These are phyloP conservation scores for Pelargonium myrrhifolium DNA, from an alignment of 441 rosid species.

Conservation along the genomic window DNA sequence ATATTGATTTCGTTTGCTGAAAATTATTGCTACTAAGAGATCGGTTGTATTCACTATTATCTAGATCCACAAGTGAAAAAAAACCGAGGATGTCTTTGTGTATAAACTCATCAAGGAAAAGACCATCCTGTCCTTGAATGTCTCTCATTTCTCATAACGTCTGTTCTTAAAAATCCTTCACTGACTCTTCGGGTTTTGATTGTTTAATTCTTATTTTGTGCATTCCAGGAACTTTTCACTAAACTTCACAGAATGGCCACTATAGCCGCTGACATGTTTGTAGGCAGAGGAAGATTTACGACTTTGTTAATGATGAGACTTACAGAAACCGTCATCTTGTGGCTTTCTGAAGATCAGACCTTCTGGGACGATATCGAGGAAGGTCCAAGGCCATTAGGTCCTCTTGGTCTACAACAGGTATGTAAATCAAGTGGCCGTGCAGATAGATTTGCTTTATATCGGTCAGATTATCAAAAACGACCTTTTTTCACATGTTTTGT, in stretches of 20 bases:
- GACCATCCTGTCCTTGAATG: too few species aligned
- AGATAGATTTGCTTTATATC: slow-evolving; percentile 2
- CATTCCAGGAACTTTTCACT: slow-evolving; percentile 67
- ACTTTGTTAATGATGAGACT: slow-evolving; percentile 84
- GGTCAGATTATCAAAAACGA: background rate
- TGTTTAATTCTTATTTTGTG: slow-evolving; percentile 4
- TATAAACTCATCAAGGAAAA: too few species aligned
- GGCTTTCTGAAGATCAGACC: slow-evolving; percentile 94
- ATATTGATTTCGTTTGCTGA: too few species aligned
- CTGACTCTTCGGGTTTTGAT: slow-evolving; percentile 37
- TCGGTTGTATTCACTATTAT: too few species aligned
- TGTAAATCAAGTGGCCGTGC: slow-evolving; percentile 20
- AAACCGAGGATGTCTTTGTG: too few species aligned
- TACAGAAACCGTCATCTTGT: slow-evolving; percentile 87
- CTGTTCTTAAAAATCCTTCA: too few species aligned
- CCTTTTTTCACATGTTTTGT: background rate
- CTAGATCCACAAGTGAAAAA: too few species aligned
- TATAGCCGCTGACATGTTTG: slow-evolving; percentile 92
- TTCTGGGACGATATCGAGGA: slow-evolving; percentile 99
- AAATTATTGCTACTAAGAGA: too few species aligned
- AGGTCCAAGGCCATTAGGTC: slow-evolving; percentile 88
- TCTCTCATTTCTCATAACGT: too few species aligned
- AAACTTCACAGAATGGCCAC: slow-evolving; percentile 78
- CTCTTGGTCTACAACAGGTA: slow-evolving; percentile 89
- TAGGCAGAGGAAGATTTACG: slow-evolving; percentile 92